These are phyloP conservation scores for Pharus latifolius DNA, from an alignment of 176 grass and related monocot species.

Conservation along the genomic window DNA sequence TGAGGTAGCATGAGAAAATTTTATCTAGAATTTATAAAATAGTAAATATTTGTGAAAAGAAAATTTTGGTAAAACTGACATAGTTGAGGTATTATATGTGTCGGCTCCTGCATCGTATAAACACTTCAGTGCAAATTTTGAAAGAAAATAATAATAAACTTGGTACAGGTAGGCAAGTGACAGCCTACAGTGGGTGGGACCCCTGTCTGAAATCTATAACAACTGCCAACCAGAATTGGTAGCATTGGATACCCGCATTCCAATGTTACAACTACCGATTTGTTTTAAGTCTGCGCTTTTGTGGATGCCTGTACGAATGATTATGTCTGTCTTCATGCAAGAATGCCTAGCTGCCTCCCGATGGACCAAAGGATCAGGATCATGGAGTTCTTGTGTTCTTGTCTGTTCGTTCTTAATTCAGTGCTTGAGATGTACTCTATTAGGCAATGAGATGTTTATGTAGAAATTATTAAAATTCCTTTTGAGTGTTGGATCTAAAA, in stretches of 20 bases:
- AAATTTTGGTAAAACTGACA: no score
- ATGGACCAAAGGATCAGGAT: slow-evolving; percentile 9
- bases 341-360: not conserved
- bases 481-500: no score
- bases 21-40: no score
- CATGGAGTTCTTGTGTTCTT: not conserved
- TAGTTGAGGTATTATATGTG: no score
- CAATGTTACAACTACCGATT: slow-evolving; percentile 6
- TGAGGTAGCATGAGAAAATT: no score
- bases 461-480: no score
- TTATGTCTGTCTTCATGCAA: not conserved
- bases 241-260: slow-evolving; percentile 31
- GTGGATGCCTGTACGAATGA: slow-evolving; percentile 17
- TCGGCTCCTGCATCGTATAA: slow-evolving; percentile 4
- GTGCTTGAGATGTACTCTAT: no score
- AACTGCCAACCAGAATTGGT: slow-evolving; percentile 12
- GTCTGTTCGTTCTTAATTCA: no score
- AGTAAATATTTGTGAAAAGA: no score
- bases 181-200: slow-evolving; percentile 8
- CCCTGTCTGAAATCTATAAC: slow-evolving; percentile 13
- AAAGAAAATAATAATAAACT: not conserved
- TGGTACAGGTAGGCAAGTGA: slow-evolving; percentile 28
- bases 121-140: not conserved
- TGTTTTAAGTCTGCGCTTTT: slow-evolving; percentile 8
- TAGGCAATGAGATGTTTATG: no score